Percentiles rank a stretch among this genome's conserved stretches.
Conservation (phyloP, 331 rosid genomes). For the Acacia concinna region DNA sequence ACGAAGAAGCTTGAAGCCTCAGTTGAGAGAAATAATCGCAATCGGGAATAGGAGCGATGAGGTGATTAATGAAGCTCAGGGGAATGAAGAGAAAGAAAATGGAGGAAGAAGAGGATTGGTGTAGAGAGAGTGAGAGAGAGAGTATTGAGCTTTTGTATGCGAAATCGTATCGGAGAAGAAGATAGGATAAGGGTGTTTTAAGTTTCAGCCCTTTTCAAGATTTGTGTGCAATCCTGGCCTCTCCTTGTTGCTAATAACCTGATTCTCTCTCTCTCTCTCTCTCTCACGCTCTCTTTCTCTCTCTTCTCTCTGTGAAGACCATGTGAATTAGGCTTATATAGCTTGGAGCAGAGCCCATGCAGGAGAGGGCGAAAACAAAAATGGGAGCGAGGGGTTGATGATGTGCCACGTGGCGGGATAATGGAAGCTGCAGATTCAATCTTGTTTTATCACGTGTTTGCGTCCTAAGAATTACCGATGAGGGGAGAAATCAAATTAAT, state of each 20-base stretch:
- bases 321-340: background rate
- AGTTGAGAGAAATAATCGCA: background rate
- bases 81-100: background rate
- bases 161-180: conserved; percentile 15
- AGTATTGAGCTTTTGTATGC: background rate
- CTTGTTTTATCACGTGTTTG: conserved; percentile 50
- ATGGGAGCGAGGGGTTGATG: background rate
- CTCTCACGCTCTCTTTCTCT: background rate
- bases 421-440: conserved; percentile 27
- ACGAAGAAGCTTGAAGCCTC: background rate
- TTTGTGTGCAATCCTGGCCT: conserved; percentile 58
- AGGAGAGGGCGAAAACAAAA: background rate
- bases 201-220: conserved; percentile 31
- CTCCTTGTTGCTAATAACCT: conserved; percentile 52
- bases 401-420: conserved; percentile 33
- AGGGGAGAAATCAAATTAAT: background rate
- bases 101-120: background rate
- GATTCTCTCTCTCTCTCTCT: conserved; percentile 24
- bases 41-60: background rate
- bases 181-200: conserved; percentile 54
- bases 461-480: conserved; percentile 21
- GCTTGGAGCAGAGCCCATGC: conserved; percentile 30
- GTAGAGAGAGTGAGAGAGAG: background rate
- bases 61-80: background rate
- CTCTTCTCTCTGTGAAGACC: background rate